phyloP scores from a whole-genome alignment of 1,284 basidiomycete species.

The Porogramme epimiltina region DNA sequence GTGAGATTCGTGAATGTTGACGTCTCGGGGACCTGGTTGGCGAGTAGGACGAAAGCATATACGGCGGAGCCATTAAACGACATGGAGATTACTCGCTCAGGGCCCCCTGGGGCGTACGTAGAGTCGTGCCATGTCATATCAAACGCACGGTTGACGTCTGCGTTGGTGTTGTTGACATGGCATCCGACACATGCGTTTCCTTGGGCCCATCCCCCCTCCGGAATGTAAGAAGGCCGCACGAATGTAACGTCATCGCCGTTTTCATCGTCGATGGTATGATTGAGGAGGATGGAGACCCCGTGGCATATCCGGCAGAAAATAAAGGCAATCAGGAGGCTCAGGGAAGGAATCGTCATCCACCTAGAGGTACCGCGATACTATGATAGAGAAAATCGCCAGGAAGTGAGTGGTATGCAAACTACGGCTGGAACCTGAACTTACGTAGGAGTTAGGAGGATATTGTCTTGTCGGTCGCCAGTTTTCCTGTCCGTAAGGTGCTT shows the following conservation, averaged over 20 bases:
- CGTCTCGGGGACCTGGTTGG: neutral
- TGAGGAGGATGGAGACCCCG: constrained; percentile 19
- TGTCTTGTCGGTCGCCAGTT: too few species aligned
- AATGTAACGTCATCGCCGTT: constrained; percentile 5
- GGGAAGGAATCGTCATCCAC: too few species aligned
- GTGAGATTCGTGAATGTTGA: constrained; percentile 3
- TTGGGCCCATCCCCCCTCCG: constrained; percentile 6
- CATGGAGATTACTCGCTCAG: neutral
- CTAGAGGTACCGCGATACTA: too few species aligned
- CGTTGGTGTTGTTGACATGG: neutral
- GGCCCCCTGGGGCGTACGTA: neutral
- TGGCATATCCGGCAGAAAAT: neutral
- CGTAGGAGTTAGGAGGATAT: too few species aligned
- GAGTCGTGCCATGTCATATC: constrained; percentile 4
- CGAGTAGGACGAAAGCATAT: constrained; percentile 3
- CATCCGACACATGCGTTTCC: constrained; percentile 4
- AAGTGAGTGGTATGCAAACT: too few species aligned
- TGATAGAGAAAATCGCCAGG: too few species aligned
- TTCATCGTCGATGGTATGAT: constrained; percentile 11
- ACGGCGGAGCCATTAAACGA: constrained; percentile 5
- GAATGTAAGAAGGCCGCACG: constrained; percentile 1
- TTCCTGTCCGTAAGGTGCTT: too few species aligned
- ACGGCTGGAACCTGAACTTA: too few species aligned
- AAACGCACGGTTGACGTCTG: neutral
- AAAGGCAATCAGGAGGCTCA: too few species aligned